Conservation (phyloP, 2,329 filamentous ascomycete genomes). For the Zalaria obscura region DNA sequence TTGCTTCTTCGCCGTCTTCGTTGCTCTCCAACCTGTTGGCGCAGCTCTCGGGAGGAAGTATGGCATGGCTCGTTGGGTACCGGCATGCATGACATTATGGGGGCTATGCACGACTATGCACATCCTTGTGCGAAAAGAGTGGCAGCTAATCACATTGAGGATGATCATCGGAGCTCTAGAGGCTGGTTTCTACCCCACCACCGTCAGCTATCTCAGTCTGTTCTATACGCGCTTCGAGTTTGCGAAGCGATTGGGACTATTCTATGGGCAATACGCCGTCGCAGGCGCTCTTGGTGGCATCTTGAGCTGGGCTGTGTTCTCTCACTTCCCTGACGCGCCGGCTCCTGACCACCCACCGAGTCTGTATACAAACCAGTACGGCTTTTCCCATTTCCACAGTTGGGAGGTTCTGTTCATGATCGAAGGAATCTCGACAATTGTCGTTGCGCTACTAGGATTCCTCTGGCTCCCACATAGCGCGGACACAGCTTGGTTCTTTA, state of each 20-base stretch:
- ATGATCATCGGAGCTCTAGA: constrained; percentile 34
- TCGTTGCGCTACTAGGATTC: constrained; percentile 31
- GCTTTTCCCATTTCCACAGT: constrained; percentile 22
- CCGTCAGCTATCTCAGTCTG: constrained; percentile 42
- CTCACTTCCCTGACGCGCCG: constrained; percentile 17
- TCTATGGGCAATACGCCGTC: constrained; percentile 43
- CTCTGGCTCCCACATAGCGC: constrained; percentile 36
- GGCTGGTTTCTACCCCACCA: constrained; percentile 45
- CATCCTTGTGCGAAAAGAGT: constrained; percentile 29
- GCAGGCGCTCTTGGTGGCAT: constrained; percentile 43
- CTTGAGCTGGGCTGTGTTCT: constrained; percentile 36
- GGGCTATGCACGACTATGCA: constrained; percentile 34
- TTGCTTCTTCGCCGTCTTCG: constrained; percentile 45
- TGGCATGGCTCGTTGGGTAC: constrained; percentile 42
- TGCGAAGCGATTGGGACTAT: constrained; percentile 37
- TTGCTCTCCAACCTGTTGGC: constrained; percentile 41
- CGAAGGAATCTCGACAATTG: constrained; percentile 33
- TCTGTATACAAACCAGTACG: not conserved
- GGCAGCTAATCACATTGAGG: constrained; percentile 32
- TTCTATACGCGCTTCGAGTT: constrained; percentile 47
- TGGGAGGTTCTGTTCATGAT: constrained; percentile 39
- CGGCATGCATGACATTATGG: constrained; percentile 41
- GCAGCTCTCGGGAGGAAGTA: constrained; percentile 43
- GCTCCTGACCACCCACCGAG: not conserved
- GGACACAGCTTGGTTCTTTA: constrained; percentile 38